Evolutionary conservation across 164 flowering plant genomes (phyloP), one percentile per base, ranked within the genome.

Genomic region (Macadamia tetraphylla): DNA sequence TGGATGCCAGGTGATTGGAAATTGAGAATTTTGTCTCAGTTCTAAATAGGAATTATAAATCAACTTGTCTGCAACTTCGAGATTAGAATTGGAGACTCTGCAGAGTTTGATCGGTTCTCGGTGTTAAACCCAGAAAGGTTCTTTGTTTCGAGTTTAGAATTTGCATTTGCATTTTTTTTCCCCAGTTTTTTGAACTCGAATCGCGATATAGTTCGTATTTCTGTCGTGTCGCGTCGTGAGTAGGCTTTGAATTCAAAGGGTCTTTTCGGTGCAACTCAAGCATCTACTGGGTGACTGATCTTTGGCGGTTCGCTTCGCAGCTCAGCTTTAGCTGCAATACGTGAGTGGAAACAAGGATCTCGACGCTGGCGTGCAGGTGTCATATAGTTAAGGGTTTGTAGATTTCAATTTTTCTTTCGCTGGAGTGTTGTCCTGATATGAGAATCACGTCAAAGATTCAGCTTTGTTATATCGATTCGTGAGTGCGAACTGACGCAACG

Each of bases 401-500:
- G 49, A 53, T 29, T 29, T 18, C 61, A 58, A 12, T 64, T 64
- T 14, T 1, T 31, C 15, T 48, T 52, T 61, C 30, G 3, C 6
- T 51, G 13, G 60, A 15, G 23, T n/a, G 61, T 43, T 68, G 7
- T 62, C 65, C 12, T 58, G 51, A 67, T 51, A 23, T 67, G 70
- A 67, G 48, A 51, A 46, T 73, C 57, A 40, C 42, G 67, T 73
- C 68, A 64, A 68, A 58, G 53, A 49, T 44, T 60, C 67, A 58
- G 68, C 59, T 23, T 68, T 60, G 60, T 13, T 0, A 59, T 32
- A 62, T 51, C 46, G 31, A 8, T 52, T 52, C 53, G 49, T 60
- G 59, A 44, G 58, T 49, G 55, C 55, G 9, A 5, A 18, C 61
- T 11, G 46, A 62, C 64, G 49, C 40, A 57, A 35, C 53, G 64